Base-by-base conservation (phyloP, 139 green algal genomes). In the Spirogloea muscicola region DNA sequence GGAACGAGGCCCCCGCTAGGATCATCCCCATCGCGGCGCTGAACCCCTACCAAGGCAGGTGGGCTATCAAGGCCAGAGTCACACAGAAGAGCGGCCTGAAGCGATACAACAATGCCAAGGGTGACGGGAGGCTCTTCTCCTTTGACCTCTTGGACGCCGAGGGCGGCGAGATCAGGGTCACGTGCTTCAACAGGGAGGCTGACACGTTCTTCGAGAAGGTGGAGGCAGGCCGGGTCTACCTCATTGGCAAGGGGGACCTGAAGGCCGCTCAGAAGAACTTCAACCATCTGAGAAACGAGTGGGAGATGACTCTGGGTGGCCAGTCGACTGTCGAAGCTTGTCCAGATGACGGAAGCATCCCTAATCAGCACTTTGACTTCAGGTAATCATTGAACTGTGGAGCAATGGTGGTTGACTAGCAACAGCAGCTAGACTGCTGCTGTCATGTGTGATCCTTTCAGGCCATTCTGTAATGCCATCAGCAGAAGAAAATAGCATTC, bases 231-330 rank as follows among this genome's bases (percentile, higher is more conserved):
- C 60, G 60, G 9, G 87, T 98, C 10, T 92, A 93, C 87, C 81
- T 86, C 6, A 55, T 98, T 42, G 89, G 74, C 65, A 96, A 96
- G 77, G 92, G 86, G 44, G 86, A 64, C 58, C 73, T 98, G 37
- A 87, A 87, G 60, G 37, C 55, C 2, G 69, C 69, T 9, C 85
- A 86, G 76, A 79, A 82, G 48, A 71, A 86, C 37, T 96, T 86
- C 84, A 95, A 95, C 80, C 72, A 91, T 58, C 89, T 89, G 36
- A 88, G 83, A 33, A 89, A 93, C 67, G 86, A 96, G 29, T 96
- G 88, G 79, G 93, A 98, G 84, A 92, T 98, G 64, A 84, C 79
- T 27, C 80, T 98, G 49, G 94, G 97, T 58, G 82, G 79, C 39
- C 33, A 10, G 58, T 84, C 84, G 6, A 48, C 57, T 16, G 40